Evolutionary conservation across 306 rosid species (phyloP).

Genomic region (Erythrophleum fordii): DNA sequence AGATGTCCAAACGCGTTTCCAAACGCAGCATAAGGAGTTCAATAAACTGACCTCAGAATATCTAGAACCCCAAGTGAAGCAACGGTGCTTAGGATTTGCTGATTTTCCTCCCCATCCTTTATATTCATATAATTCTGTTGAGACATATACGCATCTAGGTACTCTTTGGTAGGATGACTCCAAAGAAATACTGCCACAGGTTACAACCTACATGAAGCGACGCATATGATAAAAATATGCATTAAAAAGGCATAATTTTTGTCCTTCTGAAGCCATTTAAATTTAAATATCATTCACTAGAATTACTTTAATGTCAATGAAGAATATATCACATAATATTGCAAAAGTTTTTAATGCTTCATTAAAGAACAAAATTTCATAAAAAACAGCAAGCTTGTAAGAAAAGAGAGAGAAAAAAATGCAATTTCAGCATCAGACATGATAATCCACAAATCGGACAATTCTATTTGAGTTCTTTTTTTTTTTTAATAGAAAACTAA

Average conservation of each 20-base stretch:
- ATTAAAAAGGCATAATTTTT: not conserved
- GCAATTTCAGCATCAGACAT: not conserved
- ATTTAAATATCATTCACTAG: not conserved
- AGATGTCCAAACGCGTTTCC: too few relatives aligned
- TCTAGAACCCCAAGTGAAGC: constrained; percentile 84
- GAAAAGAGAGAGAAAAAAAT: not conserved
- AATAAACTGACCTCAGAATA: constrained; percentile 79
- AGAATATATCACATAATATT: constrained; percentile 3
- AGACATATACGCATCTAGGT: constrained; percentile 85
- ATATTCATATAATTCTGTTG: constrained; percentile 82
- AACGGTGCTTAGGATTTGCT: constrained; percentile 73
- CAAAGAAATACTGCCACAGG: constrained; percentile 97
- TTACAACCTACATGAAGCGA: constrained; percentile 78
- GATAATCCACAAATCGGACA: constrained; percentile 12
- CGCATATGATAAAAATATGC: constrained; percentile 15
- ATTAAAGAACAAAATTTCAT: constrained; percentile 9
- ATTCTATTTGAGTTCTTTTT: not conserved
- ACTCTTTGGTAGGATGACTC: constrained; percentile 92
- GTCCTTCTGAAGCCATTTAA: constrained; percentile 4
- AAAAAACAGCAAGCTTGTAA: not conserved
- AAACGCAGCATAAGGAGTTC: too few relatives aligned
- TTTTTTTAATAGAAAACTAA: not conserved
- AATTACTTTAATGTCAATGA: constrained; percentile 1
- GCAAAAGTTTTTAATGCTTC: constrained; percentile 15
- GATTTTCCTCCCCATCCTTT: constrained; percentile 86